A percentile compares a stretch with the other conserved stretches of the same genome.
Conservation (phyloP, 2,329 filamentous ascomycete genomes). For the Neofusicoccum laricinum region DNA sequence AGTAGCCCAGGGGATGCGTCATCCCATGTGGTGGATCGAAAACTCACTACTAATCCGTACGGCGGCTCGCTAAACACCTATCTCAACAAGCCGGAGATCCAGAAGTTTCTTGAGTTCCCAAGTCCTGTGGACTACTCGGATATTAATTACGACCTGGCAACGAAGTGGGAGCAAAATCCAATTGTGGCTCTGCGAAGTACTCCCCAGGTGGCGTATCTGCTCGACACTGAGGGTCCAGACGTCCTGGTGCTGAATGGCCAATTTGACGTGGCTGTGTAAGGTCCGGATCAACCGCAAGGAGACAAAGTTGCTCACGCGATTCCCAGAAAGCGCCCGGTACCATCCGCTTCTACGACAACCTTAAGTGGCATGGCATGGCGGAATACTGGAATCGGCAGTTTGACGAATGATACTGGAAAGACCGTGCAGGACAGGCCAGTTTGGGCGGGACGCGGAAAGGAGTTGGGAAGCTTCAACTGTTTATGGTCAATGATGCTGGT, state of each 20-base stretch:
- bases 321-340: neutral
- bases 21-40: neutral
- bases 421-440: neutral
- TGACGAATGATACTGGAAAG: neutral
- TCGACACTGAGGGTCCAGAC: neutral
- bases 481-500: neutral
- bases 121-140: neutral
- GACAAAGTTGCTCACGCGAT: neutral
- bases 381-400: neutral
- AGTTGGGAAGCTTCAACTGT: neutral
- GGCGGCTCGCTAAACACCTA: neutral
- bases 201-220: neutral
- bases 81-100: neutral
- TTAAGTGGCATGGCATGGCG: neutral
- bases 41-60: neutral
- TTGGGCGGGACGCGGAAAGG: neutral
- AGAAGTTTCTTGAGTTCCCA: neutral
- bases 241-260: neutral
- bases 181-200: neutral
- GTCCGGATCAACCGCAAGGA: neutral
- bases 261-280: neutral
- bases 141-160: neutral
- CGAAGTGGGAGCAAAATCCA: neutral
- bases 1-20: neutral
- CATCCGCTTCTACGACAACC: neutral